A percentile compares a stretch with the other conserved stretches of the same genome.
phyloP scores from a whole-genome alignment of 176 grass and related monocot genomes.

The Puya raimondii region DNA sequence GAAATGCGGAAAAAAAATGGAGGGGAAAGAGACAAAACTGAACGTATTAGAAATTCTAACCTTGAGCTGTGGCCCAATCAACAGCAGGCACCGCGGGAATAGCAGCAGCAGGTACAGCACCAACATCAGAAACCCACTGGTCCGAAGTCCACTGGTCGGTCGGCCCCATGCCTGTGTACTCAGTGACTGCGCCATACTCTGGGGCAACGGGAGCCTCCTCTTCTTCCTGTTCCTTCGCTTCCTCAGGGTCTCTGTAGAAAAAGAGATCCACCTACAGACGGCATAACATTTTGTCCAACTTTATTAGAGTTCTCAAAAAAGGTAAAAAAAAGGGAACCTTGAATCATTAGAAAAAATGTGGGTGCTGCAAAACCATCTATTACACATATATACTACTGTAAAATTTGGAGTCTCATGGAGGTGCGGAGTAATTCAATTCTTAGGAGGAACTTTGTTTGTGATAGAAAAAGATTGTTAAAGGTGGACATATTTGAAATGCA shows the following conservation, averaged over 20 bases:
- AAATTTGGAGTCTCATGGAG: no score
- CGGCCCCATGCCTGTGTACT: slow-evolving; percentile 36
- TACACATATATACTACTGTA: no score
- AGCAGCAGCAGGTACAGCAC: slow-evolving; percentile 19
- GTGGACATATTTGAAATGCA: no score
- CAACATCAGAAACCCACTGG: slow-evolving; percentile 51
- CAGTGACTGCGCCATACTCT: slow-evolving; percentile 44
- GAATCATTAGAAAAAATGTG: not conserved
- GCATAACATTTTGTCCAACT: not conserved
- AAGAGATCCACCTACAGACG: slow-evolving; percentile 71
- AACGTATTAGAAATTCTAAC: slow-evolving; percentile 23
- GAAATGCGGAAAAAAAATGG: not conserved
- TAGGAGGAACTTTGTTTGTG: no score
- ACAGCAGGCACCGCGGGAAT: slow-evolving; percentile 13
- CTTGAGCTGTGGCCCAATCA: slow-evolving; percentile 41
- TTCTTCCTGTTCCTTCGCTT: slow-evolving; percentile 83
- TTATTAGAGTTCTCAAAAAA: not conserved
- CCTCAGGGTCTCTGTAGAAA: slow-evolving; percentile 91
- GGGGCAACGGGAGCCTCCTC: slow-evolving; percentile 52
- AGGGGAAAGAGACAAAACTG: not conserved
- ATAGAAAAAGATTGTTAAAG: no score
- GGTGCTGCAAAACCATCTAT: no score
- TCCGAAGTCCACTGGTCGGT: slow-evolving; percentile 57
- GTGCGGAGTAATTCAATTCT: no score
- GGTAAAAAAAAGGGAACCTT: not conserved